Base-by-base conservation (phyloP, 345 rosid genomes). In the Melaleuca quinquenervia region DNA sequence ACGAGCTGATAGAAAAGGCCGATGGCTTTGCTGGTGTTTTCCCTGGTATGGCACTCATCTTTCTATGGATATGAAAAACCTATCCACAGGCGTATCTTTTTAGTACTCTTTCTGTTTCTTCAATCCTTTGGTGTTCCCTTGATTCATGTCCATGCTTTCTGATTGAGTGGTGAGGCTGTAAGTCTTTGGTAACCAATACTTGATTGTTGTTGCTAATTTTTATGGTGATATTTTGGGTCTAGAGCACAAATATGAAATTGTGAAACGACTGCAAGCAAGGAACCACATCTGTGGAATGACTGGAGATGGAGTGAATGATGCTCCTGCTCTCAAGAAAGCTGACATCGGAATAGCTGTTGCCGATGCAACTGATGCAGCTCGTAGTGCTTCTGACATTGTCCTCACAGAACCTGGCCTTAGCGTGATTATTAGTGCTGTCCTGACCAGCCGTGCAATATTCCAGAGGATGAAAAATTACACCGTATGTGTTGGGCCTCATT, bases 21-120 rank as follows among this genome's bases (percentile, higher is more conserved):
- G 99, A 97, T 93, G 99, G 99, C 27, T 97, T 97, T 91, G 99
- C 99, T 89, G 99, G 99, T 36, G 99, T 97, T 84, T 97, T 97
- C 88, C 99, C 99, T 84, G 99, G 99, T 97, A 93, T 76, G 80
- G n/a, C 41, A 20, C 62, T 83, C 55, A 29, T n/a, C 55, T 83
- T 48, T 27, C 50, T 83, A 36, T 70, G 48, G 78, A 32, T 70
- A 36, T 48, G 36, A 70, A 70, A 70, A 70, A 70, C 13, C 48
- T 20, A 36, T 7, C 80, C 80, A 70, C 1, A 44, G 1, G 80
- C 80, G 6, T 18, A 13, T 3, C 80, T 36, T 16, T 51, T 83
- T 29, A 32, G 60, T 51, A 50, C 32, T 52, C 62, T 52, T 82
- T 32, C 20, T 20, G 78, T 82, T 89, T 62, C 44, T 62, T 41